These are phyloP conservation scores for Zanthoxylum bungeanum DNA, from an alignment of 345 rosid genomes.

Conservation along the genomic window DNA sequence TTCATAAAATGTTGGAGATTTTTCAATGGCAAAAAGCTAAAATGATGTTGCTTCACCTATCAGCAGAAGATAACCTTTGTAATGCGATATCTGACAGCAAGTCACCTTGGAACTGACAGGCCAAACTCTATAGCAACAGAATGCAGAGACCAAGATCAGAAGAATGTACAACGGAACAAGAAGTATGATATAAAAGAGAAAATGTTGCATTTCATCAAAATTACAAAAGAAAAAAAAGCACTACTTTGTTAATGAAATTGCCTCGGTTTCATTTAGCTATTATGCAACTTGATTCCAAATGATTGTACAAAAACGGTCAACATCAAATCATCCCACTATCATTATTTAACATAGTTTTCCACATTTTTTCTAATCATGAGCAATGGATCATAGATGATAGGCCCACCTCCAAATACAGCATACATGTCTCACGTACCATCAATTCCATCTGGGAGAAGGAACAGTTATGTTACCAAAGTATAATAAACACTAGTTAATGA, in stretches of 20 bases:
- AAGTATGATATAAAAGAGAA: neutral
- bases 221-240: too few relatives aligned
- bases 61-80: slow-evolving; percentile 21
- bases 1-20: slow-evolving; percentile 14
- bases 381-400: slow-evolving; percentile 35
- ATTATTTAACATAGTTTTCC: slow-evolving; percentile 10
- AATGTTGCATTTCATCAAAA: neutral
- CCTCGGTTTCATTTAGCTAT: slow-evolving; percentile 1
- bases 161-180: neutral
- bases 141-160: slow-evolving; percentile 29
- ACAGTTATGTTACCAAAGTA: slow-evolving; percentile 44
- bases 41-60: slow-evolving; percentile 24
- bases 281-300: too few relatives aligned
- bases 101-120: slow-evolving; percentile 89
- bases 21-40: slow-evolving; percentile 14
- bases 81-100: slow-evolving; percentile 21
- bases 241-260: neutral
- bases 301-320: neutral
- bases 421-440: slow-evolving; percentile 94
- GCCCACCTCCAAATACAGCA: slow-evolving; percentile 81
- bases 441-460: slow-evolving; percentile 96
- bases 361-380: slow-evolving; percentile 19
- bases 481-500: slow-evolving; percentile 20
- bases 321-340: neutral
- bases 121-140: slow-evolving; percentile 64